Conservation (phyloP, 2,329 filamentous ascomycete species). For the Amauroascus niger region DNA sequence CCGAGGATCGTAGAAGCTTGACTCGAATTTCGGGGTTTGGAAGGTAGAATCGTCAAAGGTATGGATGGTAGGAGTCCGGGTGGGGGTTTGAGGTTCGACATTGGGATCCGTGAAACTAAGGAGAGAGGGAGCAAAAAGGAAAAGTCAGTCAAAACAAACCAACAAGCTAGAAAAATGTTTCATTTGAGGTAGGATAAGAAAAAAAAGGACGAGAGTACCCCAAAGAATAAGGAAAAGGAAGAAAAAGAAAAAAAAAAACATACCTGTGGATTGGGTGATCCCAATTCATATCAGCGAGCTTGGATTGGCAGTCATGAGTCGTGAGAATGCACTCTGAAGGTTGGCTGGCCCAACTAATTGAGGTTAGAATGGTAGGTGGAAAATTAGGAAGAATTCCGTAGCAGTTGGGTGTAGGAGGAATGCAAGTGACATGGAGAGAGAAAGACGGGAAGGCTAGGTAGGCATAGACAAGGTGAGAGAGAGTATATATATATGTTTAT, state of each 20-base stretch:
- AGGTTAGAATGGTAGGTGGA: neutral
- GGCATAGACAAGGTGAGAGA: neutral
- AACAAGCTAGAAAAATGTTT: too few relatives aligned
- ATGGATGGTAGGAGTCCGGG: constrained; percentile 35
- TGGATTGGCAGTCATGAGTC: constrained; percentile 31
- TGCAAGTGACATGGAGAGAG: neutral
- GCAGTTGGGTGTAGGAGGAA: neutral
- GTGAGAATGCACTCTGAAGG: neutral
- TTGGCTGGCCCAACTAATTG: neutral
- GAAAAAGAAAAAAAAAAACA: constrained; percentile 17
- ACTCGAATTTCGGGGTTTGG: constrained; percentile 40
- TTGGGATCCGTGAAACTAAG: constrained; percentile 39
- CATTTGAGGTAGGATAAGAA: too few relatives aligned
- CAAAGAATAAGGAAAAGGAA: too few relatives aligned
- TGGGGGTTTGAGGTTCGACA: constrained; percentile 41
- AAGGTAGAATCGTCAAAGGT: constrained; percentile 33
- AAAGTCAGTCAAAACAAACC: constrained; percentile 22
- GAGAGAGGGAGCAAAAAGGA: constrained; percentile 22
- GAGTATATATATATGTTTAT: neutral
- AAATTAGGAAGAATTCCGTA: neutral
- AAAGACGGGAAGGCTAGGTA: neutral
- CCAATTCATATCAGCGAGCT: constrained; percentile 40
- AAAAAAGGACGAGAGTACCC: too few relatives aligned
- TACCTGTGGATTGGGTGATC: constrained; percentile 40
- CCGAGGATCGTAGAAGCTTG: constrained; percentile 39